Base-by-base conservation (phyloP, 371 early-diverging fungal genomes). In the Mortierella sp. region DNA sequence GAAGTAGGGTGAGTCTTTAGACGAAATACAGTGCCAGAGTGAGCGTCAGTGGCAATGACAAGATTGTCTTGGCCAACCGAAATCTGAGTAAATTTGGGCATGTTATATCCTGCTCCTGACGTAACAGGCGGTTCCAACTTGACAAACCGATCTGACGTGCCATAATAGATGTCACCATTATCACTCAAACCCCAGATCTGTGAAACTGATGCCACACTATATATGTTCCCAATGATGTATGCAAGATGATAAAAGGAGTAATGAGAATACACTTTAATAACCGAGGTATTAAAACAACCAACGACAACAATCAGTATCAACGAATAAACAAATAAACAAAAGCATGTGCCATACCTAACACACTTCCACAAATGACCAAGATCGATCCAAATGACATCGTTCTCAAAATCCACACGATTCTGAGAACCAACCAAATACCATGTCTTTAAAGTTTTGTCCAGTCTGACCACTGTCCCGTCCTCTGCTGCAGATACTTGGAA, bases 181-280 rank as follows among this genome's bases (percentile, higher is more conserved):
- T 74, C 73, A 15, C 54, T 32, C 29, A 80, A 64, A 13, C 80
- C 80, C 80, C 80, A 80, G 31, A 80, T 74, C 58, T 80, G 80
- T 15, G 80, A 74, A 17, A 80, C 64, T 22, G 80, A 80, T 23
- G 80, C 80, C 12, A 74, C 75, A 40, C 80, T 80, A 8, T 12
- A 13, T 0, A 10, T 13, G 15, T 35, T 10, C 35, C 35, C n/a
- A n/a, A 35, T 10, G 9, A 35, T 35, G 35, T 3, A 35, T 35
- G 35, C 10, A n/a, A n/a, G n/a, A n/a, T n/a, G n/a, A n/a, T n/a
- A n/a, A n/a, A n/a, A n/a, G n/a, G n/a, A n/a, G n/a, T n/a, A n/a
- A n/a, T n/a, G n/a, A n/a, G n/a, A n/a, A n/a, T n/a, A n/a, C n/a
- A n/a, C n/a, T n/a, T n/a, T n/a, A n/a, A n/a, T n/a, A n/a, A n/a